Base-by-base conservation (phyloP, 2,329 filamentous ascomycete species). In the Phyllosticta citriasiana region DNA sequence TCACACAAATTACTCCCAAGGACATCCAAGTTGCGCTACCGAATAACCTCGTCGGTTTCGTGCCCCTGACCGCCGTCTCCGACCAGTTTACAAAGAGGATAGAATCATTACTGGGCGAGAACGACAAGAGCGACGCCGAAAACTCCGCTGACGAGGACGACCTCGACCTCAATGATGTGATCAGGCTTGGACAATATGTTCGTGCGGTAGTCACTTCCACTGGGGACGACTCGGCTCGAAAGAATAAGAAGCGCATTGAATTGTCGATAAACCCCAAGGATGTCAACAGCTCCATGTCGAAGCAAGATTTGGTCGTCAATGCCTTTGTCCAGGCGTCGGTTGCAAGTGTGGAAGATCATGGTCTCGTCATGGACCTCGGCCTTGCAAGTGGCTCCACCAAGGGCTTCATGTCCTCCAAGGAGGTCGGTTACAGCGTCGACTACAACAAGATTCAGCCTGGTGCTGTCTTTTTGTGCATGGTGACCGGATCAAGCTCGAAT, bases 321-420 rank as follows among this genome's bases (percentile, higher is more conserved):
- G 82, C 80, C 65, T 91, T 89, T 54, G 78, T 97, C 22, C 95
- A 97, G 81, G 93, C 91, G 1, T 88, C 91, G 0, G 87, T 99
- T 26, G 76, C 83, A 57, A 99, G 93, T 73, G 88, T 95, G n/a
- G 93, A 99, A 74, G 95, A 99, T 68, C 92, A 96, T 70, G 94
- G 94, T 64, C 82, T 94, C 62, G 84, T 97, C 61, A 96, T 99
- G 91, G 91, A 97, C 67, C 76, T 97, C 47, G 91, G 91, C 19
- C 78, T 97, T 6, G 80, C 85, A 40, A 84, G 85, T 59, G 77
- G 81, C 33, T 81, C 84, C 47, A 73, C 92, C 58, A 87, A 86
- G 65, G 94, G 89, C 2, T 99, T 99, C 76, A 80, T 99, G 70
- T 84, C 91, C 4, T 88, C 88, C 64, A 91, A 88, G 70, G 91